Evolutionary conservation across 1,139 yeast species (phyloP).

Genomic region (Casaregolazyma lundiana): DNA sequence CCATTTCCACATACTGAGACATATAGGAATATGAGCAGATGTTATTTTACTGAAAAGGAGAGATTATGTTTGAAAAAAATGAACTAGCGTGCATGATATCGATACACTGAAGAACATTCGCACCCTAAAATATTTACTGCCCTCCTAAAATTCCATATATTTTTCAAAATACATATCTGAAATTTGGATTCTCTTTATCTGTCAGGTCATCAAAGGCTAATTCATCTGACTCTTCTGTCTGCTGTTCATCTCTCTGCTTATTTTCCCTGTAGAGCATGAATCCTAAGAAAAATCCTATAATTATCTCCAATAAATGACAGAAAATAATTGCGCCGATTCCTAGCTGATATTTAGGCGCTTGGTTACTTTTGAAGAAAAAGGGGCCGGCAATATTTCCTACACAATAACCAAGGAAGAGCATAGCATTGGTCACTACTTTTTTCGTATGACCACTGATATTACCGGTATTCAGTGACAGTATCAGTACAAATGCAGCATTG

Average conservation of each 20-base stretch:
- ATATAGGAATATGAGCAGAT: too few relatives aligned
- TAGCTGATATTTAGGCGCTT: conserved; percentile 48
- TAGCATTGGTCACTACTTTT: conserved; percentile 40
- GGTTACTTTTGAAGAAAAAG: conserved; percentile 44
- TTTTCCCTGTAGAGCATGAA: conserved; percentile 34
- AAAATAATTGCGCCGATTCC: conserved; percentile 42
- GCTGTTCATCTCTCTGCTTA: conserved; percentile 22
- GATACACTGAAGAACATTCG: too few relatives aligned
- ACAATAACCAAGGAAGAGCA: conserved; percentile 49
- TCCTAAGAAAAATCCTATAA: conserved; percentile 28
- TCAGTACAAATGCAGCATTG: conserved; percentile 43
- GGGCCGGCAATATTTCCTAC: conserved; percentile 55
- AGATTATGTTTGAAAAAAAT: too few relatives aligned
- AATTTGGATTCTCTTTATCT: conserved; percentile 56
- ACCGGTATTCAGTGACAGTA: conserved; percentile 44
- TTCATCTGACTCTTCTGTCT: conserved; percentile 21
- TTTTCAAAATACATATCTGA: conserved; percentile 56
- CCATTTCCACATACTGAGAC: too few relatives aligned
- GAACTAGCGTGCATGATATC: too few relatives aligned
- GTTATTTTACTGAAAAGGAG: too few relatives aligned
- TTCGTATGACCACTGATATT: conserved; percentile 57
- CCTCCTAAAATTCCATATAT: too few relatives aligned
- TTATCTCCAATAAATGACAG: conserved; percentile 30
- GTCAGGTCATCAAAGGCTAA: conserved; percentile 57
- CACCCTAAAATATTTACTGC: too few relatives aligned